Evolutionary conservation across 768 basidiomycete genomes (phyloP), one percentile per base, ranked within the genome.

Genomic region (Suillus paluster): DNA sequence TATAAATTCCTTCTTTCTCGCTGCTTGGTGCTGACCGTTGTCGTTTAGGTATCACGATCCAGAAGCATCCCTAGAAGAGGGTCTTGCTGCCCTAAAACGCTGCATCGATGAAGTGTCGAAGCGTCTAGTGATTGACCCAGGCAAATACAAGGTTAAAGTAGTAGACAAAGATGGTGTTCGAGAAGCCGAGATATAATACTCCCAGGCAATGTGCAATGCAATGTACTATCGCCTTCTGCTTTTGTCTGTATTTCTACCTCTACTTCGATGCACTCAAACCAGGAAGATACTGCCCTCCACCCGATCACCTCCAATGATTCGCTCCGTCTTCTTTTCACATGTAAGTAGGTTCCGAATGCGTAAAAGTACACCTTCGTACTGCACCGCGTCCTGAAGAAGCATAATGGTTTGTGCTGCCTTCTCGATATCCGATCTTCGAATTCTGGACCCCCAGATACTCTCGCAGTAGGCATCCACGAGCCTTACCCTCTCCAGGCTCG

Each of bases 101-200:
- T 98, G 96, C 75, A 87, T 99, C 63, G 81, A 89, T 64, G 94
- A 99, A 77, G 91, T 97, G 2, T 76, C 93, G 42, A 92, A 92
- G 79, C 86, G 94, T 58, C 73, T 94, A 64, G 86, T 92, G 57
- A 88, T 97, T 61, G 86, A 86, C 64, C 88, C 91, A 1, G 90
- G 87, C 46, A 88, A 81, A 67, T 97, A 93, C 80, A 94, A 90
- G 74, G 89, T 96, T 66, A 95, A 94, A 73, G 80, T 97, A 14
- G 93, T 97, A 36, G 95, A 97, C 78, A 94, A 90, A 77, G 91
- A 96, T 71, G 96, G 96, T 56, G 82, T 92, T 27, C 83, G 94
- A 59, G 90, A 92, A 67, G 79, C 96, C 60, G 87, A 93, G 69
- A 70, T 97, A 67, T 91, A 79, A 70, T 55, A 15, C n/a, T 23